These are phyloP conservation scores for Pythium sp. DNA, from an alignment of 352 stramenopile species.

Conservation along the genomic window DNA sequence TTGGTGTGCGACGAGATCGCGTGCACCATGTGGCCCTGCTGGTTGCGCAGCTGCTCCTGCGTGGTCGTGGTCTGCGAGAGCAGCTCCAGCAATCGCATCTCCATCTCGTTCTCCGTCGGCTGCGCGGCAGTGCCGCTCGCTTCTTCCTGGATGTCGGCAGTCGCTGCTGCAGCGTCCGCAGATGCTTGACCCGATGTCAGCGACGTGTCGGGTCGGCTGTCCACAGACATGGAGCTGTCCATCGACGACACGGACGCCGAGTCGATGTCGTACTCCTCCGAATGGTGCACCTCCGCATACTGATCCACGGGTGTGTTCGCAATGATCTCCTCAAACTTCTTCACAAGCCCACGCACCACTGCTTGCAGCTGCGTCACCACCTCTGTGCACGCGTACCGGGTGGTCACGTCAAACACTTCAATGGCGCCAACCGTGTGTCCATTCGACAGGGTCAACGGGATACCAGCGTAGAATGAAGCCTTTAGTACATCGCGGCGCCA, in stretches of 20 bases:
- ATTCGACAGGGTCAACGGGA: constrained; percentile 68
- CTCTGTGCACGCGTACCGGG: constrained; percentile 57
- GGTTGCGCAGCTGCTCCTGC: constrained; percentile 75
- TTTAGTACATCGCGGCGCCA: constrained; percentile 49
- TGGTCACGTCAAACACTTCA: constrained; percentile 61
- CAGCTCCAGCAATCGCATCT: constrained; percentile 67
- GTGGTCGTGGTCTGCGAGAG: constrained; percentile 79
- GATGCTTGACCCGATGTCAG: not conserved
- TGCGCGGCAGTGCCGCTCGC: not conserved
- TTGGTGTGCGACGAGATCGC: constrained; percentile 73
- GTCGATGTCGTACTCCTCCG: constrained; percentile 16
- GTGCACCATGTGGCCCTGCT: constrained; percentile 80
- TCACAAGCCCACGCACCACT: constrained; percentile 68
- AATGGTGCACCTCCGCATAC: constrained; percentile 1
- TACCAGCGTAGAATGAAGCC: constrained; percentile 74
- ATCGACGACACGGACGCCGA: constrained; percentile 19
- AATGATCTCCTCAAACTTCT: constrained; percentile 74
- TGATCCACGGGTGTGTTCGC: constrained; percentile 24
- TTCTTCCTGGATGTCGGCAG: constrained; percentile 13
- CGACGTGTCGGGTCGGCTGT: constrained; percentile 12
- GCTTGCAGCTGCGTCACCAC: constrained; percentile 67
- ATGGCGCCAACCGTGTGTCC: constrained; percentile 66
- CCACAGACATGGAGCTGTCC: constrained; percentile 21
- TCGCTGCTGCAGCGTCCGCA: not conserved
- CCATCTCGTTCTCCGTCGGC: constrained; percentile 61